phyloP scores from a whole-genome alignment of 2,329 filamentous ascomycete species.

The Chlorencoelia australis region DNA sequence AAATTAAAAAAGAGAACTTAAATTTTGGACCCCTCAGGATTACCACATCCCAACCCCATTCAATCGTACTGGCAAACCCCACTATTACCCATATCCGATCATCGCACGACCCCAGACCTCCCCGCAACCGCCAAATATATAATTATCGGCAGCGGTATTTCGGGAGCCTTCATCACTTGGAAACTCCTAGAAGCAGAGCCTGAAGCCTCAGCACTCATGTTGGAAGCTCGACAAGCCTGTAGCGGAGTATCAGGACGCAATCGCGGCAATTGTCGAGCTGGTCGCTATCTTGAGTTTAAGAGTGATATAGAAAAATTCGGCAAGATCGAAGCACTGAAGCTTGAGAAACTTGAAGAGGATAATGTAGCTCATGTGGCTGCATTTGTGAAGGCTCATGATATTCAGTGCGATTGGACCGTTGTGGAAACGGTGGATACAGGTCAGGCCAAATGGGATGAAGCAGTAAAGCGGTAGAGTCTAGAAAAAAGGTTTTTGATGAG shows the following conservation, averaged over 20 bases:
- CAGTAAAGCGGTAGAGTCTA: no score
- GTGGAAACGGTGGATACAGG: background rate
- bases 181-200: conserved; percentile 22
- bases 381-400: background rate
- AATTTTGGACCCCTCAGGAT: no score
- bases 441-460: background rate
- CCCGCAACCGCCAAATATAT: conserved; percentile 9
- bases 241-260: conserved; percentile 20
- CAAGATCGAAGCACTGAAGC: conserved; percentile 23
- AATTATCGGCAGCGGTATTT: conserved; percentile 16
- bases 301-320: conserved; percentile 27
- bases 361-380: background rate
- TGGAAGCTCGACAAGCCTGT: background rate
- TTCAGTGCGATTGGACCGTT: background rate
- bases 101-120: conserved; percentile 21
- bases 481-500: no score
- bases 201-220: conserved; percentile 18
- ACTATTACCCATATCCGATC: conserved; percentile 23
- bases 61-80: conserved; percentile 27
- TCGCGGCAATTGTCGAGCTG: conserved; percentile 7
- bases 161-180: conserved; percentile 12
- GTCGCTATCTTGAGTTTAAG: conserved; percentile 7
- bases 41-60: conserved; percentile 24
- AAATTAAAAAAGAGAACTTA: no score
- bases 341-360: background rate